Base-by-base conservation (phyloP, 805 yeast species). In the Starmerella sirachaensis region DNA sequence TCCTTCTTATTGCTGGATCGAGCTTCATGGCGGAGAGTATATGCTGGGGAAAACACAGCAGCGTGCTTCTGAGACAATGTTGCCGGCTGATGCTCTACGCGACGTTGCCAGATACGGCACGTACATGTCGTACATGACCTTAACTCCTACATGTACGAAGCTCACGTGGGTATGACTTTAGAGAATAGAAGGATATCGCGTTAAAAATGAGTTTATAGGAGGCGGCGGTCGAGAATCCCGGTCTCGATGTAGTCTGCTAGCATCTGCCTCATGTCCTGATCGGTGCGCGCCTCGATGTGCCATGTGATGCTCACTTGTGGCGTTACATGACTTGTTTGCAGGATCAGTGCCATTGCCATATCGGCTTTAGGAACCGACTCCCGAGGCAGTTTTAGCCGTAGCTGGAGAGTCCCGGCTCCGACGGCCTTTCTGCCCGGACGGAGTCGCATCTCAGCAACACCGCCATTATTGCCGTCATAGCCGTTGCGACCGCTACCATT, bases 321-420 rank as follows among this genome's bases (percentile, higher is more conserved):
- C 8, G 18, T 9, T 6, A 23, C 18, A 16, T 23, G 25, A 33
- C 44, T 32, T 9, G 44, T 35, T 27, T 42, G 48, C 21, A 44
- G 38, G 12, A 41, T 28, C 29, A 43, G 33, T 5, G 47, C 45
- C 22, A 43, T 27, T 3, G 24, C 40, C 33, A 37, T 45, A 20
- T 43, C 47, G 18, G 24, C 11, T 11, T 10, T 9, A 5, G 39
- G 32, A 4, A 43, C 32, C 5, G 38, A 27, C 19, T 20, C n/a
- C 7, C 45, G 45, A 2, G 47, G 47, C 28, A 43, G 18, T 14
- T 5, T 18, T 9, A 41, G 29, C 27, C 18, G 22, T 8, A 32
- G 12, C 22, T 17, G 21, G 18, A 32, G 35, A 18, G n/a, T n/a
- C n/a, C n/a, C n/a, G n/a, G n/a, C n/a, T n/a, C n/a, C n/a, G n/a